phyloP scores from a whole-genome alignment of 2,329 filamentous ascomycete genomes.

The Fusarium xylarioides region DNA sequence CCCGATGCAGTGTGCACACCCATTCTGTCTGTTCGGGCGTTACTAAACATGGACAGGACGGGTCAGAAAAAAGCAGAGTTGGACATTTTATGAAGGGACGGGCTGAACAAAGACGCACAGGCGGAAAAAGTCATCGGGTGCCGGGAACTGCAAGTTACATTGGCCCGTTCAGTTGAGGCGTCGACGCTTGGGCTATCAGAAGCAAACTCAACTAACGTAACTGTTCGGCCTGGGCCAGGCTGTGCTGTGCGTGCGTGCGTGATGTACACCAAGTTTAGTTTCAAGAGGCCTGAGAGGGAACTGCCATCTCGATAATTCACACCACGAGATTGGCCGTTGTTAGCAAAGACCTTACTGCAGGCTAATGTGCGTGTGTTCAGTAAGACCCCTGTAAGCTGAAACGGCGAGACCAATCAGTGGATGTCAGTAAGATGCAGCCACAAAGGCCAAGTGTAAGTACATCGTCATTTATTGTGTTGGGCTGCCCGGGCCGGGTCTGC shows the following conservation, averaged over 20 bases:
- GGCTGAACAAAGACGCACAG: conserved; percentile 6
- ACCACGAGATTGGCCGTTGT: neutral
- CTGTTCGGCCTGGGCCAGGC: conserved; percentile 5
- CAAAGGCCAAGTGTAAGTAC: neutral
- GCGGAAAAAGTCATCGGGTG: neutral
- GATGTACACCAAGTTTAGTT: conserved; percentile 10
- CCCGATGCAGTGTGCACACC: conserved; percentile 1
- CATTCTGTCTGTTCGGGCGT: neutral
- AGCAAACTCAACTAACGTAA: neutral
- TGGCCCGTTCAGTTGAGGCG: conserved; percentile 23
- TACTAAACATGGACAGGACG: conserved; percentile 8
- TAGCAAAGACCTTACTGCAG: neutral
- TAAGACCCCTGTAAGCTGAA: conserved; percentile 22
- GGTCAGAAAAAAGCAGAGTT: neutral
- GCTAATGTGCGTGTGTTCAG: neutral
- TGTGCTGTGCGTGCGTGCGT: neutral
- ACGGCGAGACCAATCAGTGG: conserved; percentile 2
- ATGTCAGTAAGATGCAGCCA: conserved; percentile 1
- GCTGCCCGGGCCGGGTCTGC: neutral
- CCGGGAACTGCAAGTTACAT: conserved; percentile 1
- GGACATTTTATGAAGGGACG: neutral
- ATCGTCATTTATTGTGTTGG: neutral
- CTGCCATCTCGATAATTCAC: neutral
- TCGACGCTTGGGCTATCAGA: neutral
- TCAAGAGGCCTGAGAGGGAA: neutral